Evolutionary conservation across 1,284 basidiomycete genomes (phyloP).

Genomic region (Apiotrichum sp.): DNA sequence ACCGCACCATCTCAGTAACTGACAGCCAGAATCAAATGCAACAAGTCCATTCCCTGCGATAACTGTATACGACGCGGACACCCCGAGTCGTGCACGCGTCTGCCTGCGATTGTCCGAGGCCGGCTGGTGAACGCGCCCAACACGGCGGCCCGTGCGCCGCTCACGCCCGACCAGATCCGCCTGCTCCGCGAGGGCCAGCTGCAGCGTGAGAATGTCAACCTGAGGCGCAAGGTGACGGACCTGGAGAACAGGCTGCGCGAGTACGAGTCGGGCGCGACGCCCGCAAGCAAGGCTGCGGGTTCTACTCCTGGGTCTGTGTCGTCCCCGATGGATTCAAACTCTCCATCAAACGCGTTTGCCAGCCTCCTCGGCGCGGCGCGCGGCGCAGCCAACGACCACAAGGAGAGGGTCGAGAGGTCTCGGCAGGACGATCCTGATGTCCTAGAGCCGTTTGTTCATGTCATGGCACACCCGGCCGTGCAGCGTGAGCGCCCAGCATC

Average conservation of each 20-base stretch:
- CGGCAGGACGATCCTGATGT: conserved; percentile 21
- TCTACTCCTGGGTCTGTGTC: conserved; percentile 3
- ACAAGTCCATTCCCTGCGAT: conserved; percentile 19
- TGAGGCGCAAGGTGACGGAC: conserved; percentile 14
- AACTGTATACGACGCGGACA: conserved; percentile 21
- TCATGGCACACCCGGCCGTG: conserved; percentile 17
- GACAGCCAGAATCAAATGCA: conserved; percentile 17
- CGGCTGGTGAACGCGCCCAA: conserved; percentile 19
- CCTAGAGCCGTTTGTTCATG: conserved; percentile 20
- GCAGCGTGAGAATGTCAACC: conserved; percentile 20
- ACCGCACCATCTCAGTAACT: not conserved
- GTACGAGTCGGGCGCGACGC: conserved; percentile 1
- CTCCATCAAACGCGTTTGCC: conserved; percentile 12
- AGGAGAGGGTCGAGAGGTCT: conserved; percentile 5
- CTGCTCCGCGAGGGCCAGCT: conserved; percentile 19
- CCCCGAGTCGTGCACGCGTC: conserved; percentile 18
- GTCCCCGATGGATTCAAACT: conserved; percentile 4
- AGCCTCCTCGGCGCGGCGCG: conserved; percentile 11
- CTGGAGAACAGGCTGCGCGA: conserved; percentile 15
- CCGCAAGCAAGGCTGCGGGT: not conserved
- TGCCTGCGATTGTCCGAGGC: conserved; percentile 19
- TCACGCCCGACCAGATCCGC: conserved; percentile 20
- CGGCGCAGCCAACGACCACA: not conserved
- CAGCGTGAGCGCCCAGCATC: conserved; percentile 9
- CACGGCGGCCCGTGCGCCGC: conserved; percentile 14